phyloP scores from a whole-genome alignment of 2,329 filamentous ascomycete genomes.

The Taxawa tesnikishii region DNA sequence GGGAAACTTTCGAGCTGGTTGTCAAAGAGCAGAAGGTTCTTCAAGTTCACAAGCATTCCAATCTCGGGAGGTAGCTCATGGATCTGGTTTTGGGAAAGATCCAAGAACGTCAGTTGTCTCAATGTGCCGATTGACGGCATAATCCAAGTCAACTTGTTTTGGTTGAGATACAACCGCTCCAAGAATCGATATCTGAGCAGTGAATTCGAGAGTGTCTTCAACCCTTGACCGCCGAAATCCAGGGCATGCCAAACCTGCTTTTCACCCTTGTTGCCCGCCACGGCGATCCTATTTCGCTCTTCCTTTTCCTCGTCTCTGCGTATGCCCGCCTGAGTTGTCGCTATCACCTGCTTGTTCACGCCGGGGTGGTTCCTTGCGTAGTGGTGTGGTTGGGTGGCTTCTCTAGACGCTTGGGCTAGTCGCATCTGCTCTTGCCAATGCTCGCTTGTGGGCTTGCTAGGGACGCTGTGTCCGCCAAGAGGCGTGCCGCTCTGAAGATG shows the following conservation, averaged over 20 bases:
- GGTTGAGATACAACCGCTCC: constrained; percentile 83
- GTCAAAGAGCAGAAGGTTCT: constrained; percentile 76
- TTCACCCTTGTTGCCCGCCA: constrained; percentile 45
- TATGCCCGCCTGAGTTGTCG: constrained; percentile 34
- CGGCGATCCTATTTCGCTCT: constrained; percentile 19
- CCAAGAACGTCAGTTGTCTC: constrained; percentile 68
- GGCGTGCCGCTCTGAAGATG: constrained; percentile 50
- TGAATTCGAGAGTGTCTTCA: constrained; percentile 66
- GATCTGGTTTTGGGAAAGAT: constrained; percentile 81
- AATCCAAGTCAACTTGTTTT: constrained; percentile 76
- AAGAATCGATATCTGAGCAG: constrained; percentile 85
- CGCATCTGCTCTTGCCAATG: constrained; percentile 86
- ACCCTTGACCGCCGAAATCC: constrained; percentile 90
- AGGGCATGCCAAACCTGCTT: constrained; percentile 83
- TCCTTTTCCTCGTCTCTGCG: constrained; percentile 39
- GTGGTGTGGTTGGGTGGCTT: constrained; percentile 60
- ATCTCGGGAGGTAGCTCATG: constrained; percentile 75
- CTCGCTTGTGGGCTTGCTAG: constrained; percentile 47
- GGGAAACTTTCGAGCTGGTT: constrained; percentile 74
- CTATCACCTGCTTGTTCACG: constrained; percentile 55
- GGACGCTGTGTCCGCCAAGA: constrained; percentile 40
- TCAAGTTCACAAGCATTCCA: constrained; percentile 91
- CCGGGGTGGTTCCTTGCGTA: constrained; percentile 61
- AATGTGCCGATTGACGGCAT: constrained; percentile 72
- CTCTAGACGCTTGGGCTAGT: constrained; percentile 59